Evolutionary conservation across 1,139 yeast species (phyloP).

Genomic region (Pichia sp.): DNA sequence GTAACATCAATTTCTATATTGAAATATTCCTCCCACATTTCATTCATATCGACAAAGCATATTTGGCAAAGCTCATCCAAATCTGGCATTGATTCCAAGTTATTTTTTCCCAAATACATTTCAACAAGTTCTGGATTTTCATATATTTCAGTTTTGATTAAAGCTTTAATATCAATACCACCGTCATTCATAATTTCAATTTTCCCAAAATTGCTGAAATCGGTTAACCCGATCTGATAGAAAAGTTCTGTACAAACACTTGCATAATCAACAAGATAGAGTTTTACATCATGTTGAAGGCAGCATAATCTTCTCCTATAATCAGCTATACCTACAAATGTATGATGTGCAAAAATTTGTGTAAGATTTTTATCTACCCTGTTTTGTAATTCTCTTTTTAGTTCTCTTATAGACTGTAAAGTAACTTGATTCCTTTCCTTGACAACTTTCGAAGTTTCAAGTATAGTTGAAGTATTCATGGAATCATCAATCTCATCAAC

Average conservation of each 20-base stretch:
- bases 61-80: slow-evolving; percentile 22
- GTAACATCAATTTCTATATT: slow-evolving; percentile 36
- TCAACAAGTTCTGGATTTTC: slow-evolving; percentile 15
- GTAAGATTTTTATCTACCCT: slow-evolving; percentile 50
- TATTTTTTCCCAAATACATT: slow-evolving; percentile 2
- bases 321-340: slow-evolving; percentile 81
- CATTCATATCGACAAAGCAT: slow-evolving; percentile 43
- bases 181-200: slow-evolving; percentile 35
- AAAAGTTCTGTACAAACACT: slow-evolving; percentile 60
- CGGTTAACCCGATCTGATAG: slow-evolving; percentile 71
- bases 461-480: slow-evolving; percentile 20
- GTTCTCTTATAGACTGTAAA: slow-evolving; percentile 50
- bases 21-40: slow-evolving; percentile 81
- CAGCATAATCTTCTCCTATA: slow-evolving; percentile 61
- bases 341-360: slow-evolving; percentile 58
- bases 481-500: background rate
- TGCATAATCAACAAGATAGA: slow-evolving; percentile 77
- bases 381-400: slow-evolving; percentile 45
- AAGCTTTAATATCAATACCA: slow-evolving; percentile 25
- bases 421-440: slow-evolving; percentile 31
- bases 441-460: slow-evolving; percentile 9
- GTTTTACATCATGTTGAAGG: slow-evolving; percentile 71
- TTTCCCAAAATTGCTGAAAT: slow-evolving; percentile 77
- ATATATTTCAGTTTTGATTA: slow-evolving; percentile 20
- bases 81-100: slow-evolving; percentile 10